Percentiles rank a stretch among this genome's conserved stretches.
phyloP scores from a whole-genome alignment of 192 early-diverging fungal genomes.

The Coemansia interrupta region DNA sequence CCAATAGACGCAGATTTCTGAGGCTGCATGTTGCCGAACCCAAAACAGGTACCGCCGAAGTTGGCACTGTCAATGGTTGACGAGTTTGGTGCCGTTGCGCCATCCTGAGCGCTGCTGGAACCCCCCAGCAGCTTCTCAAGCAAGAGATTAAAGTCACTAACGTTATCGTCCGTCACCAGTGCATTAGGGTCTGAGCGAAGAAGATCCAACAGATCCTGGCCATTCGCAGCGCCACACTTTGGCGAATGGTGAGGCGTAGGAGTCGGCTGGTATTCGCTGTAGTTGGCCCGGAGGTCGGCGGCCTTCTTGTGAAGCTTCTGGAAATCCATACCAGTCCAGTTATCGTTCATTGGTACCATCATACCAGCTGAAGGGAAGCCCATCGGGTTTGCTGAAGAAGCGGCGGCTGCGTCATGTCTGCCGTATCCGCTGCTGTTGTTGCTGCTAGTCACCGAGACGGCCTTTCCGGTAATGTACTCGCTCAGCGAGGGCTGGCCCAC shows the following conservation, averaged over 20 bases:
- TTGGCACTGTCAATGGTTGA: too few species aligned
- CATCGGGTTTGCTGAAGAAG: neutral
- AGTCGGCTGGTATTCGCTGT: constrained; percentile 45
- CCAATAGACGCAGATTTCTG: constrained; percentile 3
- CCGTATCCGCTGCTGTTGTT: neutral
- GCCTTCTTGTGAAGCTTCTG: constrained; percentile 32
- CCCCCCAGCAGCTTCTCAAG: constrained; percentile 35
- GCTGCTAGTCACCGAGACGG: constrained; percentile 4
- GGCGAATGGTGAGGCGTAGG: constrained; percentile 53
- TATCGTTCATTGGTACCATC: constrained; percentile 23
- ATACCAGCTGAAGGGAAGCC: neutral
- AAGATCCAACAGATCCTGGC: constrained; percentile 32
- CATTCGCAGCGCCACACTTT: constrained; percentile 20
- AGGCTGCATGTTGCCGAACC: neutral
- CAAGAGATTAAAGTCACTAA: constrained; percentile 30
- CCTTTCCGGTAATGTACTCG: constrained; percentile 41
- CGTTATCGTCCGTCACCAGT: constrained; percentile 32
- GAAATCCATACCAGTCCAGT: constrained; percentile 44
- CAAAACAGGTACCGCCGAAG: neutral
- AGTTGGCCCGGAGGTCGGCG: constrained; percentile 28
- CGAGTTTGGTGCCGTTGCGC: neutral
- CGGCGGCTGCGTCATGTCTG: neutral
- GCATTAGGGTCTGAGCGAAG: constrained; percentile 38
- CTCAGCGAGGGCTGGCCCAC: constrained; percentile 41
- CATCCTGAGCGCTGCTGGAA: constrained; percentile 17